These are phyloP conservation scores for Monosporozyma aerobia DNA, from an alignment of 805 yeast species.

Conservation along the genomic window DNA sequence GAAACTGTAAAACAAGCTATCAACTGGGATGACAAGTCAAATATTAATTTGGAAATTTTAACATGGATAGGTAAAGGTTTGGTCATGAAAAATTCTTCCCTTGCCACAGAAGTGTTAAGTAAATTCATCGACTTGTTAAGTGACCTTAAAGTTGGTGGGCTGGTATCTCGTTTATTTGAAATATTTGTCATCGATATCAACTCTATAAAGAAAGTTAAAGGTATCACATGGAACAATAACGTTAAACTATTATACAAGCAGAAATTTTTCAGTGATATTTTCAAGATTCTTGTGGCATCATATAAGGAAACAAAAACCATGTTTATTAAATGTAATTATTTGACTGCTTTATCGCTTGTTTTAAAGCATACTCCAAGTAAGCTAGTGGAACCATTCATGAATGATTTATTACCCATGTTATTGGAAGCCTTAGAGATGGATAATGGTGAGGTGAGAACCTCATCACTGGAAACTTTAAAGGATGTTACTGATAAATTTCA, in stretches of 20 bases:
- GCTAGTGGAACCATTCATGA: slow-evolving; percentile 56
- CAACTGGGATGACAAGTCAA: slow-evolving; percentile 10
- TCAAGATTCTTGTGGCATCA: slow-evolving; percentile 46
- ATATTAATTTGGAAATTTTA: slow-evolving; percentile 40
- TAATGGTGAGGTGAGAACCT: slow-evolving; percentile 42
- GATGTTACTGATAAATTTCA: slow-evolving; percentile 50
- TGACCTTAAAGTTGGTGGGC: slow-evolving; percentile 27
- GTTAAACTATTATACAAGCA: slow-evolving; percentile 72
- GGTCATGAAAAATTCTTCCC: slow-evolving; percentile 44
- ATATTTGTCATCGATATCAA: slow-evolving; percentile 60
- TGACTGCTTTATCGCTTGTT: slow-evolving; percentile 59
- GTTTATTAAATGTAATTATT: slow-evolving; percentile 39
- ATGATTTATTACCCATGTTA: slow-evolving; percentile 59
- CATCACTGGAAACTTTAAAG: slow-evolving; percentile 51
- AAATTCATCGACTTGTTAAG: slow-evolving; percentile 31
- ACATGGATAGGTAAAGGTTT: slow-evolving; percentile 72
- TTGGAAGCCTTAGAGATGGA: slow-evolving; percentile 50
- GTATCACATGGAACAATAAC: slow-evolving; percentile 41
- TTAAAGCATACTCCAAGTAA: slow-evolving; percentile 55
- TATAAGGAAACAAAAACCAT: slow-evolving; percentile 29
- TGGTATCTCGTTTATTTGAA: slow-evolving; percentile 49
- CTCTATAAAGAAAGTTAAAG: slow-evolving; percentile 42
- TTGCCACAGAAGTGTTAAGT: slow-evolving; percentile 29
- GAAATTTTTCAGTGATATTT: slow-evolving; percentile 52
- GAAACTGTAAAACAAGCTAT: slow-evolving; percentile 8